Base-by-base conservation (phyloP, 1,284 basidiomycete genomes). In the Ganoderma meredithae region DNA sequence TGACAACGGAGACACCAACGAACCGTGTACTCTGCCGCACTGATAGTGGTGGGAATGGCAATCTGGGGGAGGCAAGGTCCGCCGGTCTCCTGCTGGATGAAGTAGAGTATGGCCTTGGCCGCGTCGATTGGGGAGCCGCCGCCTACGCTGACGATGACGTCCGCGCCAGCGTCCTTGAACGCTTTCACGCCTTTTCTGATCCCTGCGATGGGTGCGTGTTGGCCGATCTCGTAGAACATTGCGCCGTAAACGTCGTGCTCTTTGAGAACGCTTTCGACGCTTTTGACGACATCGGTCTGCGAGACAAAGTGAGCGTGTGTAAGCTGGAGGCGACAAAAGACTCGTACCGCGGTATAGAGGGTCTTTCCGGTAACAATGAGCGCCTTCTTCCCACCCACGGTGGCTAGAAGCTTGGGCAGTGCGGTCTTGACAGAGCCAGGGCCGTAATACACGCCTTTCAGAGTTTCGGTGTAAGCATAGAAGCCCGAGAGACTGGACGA, bases 51-150 rank as follows among this genome's bases (percentile, higher is more conserved):
- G 0, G 94, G 94, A 63, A 95, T 88, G 5, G 93, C 91, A 66
- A 95, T 89, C 72, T 90, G 87, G 41, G 69, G 74, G 74, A 83
- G 65, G 80, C 82, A 74, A 73, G 83, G 66, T 2, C 84, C 85
- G 19, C 86, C 87, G 3, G 72, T 79, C 69, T 88, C 85, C 73
- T 90, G 79, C 69, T 90, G 87, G 44, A 88, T 80, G 66, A 85
- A 83, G 77, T 89, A 90, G 15, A 90, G 77, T 47, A 93, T 90
- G 0, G 88, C 88, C 75, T 94, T 94, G 39, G 90, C 82, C 2
- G 91, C 92, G 77, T 95, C 94, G 68, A 94, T 83, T 13, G 93
- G 92, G 1, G 91, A 93, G 43, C 93, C 94, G 39, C 94, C 94
- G 2, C 94, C 94, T 39, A 95, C 83, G 43, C 91, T 83, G 58